Evolutionary conservation across 305 asterid species (phyloP).

Genomic region (Solanum hybrid): DNA sequence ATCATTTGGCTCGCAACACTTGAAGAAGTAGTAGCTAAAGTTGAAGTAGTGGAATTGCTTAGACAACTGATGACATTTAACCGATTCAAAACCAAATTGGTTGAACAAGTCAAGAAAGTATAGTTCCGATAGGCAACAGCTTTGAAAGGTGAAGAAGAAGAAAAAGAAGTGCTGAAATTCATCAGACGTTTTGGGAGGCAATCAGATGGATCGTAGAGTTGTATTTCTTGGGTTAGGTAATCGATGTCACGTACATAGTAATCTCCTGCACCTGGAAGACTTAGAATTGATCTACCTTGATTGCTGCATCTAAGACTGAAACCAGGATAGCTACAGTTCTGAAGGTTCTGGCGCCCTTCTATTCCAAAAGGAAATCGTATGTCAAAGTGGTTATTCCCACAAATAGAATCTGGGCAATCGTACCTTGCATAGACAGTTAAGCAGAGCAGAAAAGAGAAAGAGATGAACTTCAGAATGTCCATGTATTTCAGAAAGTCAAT

Average conservation of each 20-base stretch:
- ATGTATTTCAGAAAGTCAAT: slow-evolving; percentile 22
- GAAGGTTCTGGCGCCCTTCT: slow-evolving; percentile 16
- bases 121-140: slow-evolving; percentile 20
- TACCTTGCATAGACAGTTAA: slow-evolving; percentile 20
- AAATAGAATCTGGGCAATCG: slow-evolving; percentile 19
- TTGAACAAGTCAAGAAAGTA: slow-evolving; percentile 54
- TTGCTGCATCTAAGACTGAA: slow-evolving; percentile 28
- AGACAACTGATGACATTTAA: slow-evolving; percentile 39
- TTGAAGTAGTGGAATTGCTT: slow-evolving; percentile 42
- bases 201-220: slow-evolving; percentile 33
- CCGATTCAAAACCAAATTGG: background rate
- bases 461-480: slow-evolving; percentile 28
- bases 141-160: slow-evolving; percentile 53
- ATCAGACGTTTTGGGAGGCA: slow-evolving; percentile 49
- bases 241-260: slow-evolving; percentile 35
- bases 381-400: slow-evolving; percentile 21
- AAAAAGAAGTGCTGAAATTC: slow-evolving; percentile 30
- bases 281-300: slow-evolving; percentile 9
- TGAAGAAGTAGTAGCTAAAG: slow-evolving; percentile 35
- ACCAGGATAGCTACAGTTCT: slow-evolving; percentile 48
- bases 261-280: slow-evolving; percentile 42
- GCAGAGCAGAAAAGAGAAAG: slow-evolving; percentile 19
- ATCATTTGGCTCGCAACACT: slow-evolving; percentile 28
- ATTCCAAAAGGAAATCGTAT: slow-evolving; percentile 50
- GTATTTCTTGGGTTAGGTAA: slow-evolving; percentile 42